These are phyloP conservation scores for Laguncularia racemosa DNA, from an alignment of 345 rosid genomes.

Conservation along the genomic window DNA sequence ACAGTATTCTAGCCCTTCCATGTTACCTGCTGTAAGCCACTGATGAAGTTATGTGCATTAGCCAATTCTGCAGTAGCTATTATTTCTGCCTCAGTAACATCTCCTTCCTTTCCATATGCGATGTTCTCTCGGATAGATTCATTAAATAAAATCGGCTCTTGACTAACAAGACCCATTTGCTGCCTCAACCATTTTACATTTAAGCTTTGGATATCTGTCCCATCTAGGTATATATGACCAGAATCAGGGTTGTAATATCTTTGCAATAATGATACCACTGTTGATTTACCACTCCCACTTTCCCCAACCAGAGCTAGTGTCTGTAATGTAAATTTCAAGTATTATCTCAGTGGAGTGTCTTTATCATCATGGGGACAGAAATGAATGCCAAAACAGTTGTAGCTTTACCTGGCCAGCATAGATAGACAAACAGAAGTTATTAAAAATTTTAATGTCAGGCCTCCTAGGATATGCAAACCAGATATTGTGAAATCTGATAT, in stretches of 20 bases:
- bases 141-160: slow-evolving; percentile 69
- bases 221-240: slow-evolving; percentile 64
- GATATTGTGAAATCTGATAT: slow-evolving; percentile 53
- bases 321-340: slow-evolving; percentile 18
- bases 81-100: slow-evolving; percentile 64
- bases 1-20: no score
- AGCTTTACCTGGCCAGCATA: slow-evolving; percentile 58
- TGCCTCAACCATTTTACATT: slow-evolving; percentile 70
- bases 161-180: slow-evolving; percentile 79
- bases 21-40: slow-evolving; percentile 62
- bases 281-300: slow-evolving; percentile 85
- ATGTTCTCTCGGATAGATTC: slow-evolving; percentile 72
- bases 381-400: background rate
- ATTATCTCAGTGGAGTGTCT: background rate
- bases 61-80: slow-evolving; percentile 65
- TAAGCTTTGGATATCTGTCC: slow-evolving; percentile 51
- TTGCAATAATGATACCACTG: slow-evolving; percentile 60
- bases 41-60: slow-evolving; percentile 79
- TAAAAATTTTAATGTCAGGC: slow-evolving; percentile 67
- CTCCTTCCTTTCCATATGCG: slow-evolving; percentile 72
- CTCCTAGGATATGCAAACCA: slow-evolving; percentile 77
- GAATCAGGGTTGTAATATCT: slow-evolving; percentile 81
- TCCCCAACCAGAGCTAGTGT: slow-evolving; percentile 84
- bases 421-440: slow-evolving; percentile 51
- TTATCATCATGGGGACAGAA: no score